Conservation (phyloP, 768 basidiomycete genomes). For the Suillus decipiens region DNA sequence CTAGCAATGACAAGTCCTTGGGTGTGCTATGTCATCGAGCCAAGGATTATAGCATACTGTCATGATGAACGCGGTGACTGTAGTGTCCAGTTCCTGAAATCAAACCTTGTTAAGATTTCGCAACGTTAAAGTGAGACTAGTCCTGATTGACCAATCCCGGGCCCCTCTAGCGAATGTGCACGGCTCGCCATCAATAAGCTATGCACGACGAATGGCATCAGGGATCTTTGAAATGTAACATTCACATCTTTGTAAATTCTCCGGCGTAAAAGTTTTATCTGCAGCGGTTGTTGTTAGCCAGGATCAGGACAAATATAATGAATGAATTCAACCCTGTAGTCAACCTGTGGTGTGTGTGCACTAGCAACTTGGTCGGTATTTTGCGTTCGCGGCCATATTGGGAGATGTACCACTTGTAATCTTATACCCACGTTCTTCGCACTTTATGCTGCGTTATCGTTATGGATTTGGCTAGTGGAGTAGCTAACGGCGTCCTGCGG, state of each 20-base stretch:
- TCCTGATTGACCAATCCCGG: not conserved
- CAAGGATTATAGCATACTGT: not conserved
- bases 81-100: not conserved
- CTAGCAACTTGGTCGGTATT: slow-evolving; percentile 1
- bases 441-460: slow-evolving; percentile 9
- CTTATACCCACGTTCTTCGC: slow-evolving; percentile 10
- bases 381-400: slow-evolving; percentile 8
- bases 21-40: not conserved
- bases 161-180: not conserved
- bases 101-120: slow-evolving; percentile 4
- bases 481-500: slow-evolving; percentile 12
- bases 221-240: not conserved
- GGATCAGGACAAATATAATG: not conserved
- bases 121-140: not conserved
- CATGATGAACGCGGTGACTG: not conserved
- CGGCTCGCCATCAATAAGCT: not conserved
- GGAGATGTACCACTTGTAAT: not conserved
- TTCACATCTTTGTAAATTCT: too few relatives aligned
- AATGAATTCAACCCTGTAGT: slow-evolving; percentile 4
- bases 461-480: slow-evolving; percentile 5
- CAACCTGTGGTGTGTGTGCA: not conserved
- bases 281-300: not conserved
- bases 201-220: not conserved
- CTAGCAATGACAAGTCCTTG: not conserved
- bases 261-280: not conserved